phyloP scores from a whole-genome alignment of 345 rosid genomes.

The Eucalyptus regnans region DNA sequence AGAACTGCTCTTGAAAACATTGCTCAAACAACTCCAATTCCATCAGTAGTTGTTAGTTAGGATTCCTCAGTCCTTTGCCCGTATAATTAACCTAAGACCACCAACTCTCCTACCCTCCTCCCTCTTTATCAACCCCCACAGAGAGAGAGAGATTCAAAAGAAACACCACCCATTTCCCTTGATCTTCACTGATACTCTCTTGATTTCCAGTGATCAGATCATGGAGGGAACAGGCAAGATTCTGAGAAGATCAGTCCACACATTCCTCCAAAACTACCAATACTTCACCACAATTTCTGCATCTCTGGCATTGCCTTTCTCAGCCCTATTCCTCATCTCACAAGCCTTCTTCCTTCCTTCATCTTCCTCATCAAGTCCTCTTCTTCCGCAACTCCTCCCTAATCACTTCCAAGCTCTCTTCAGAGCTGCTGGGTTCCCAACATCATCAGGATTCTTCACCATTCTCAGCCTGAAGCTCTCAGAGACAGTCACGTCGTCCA shows the following conservation, averaged over 20 bases:
- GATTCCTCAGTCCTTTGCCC: not conserved
- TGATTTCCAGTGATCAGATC: not conserved
- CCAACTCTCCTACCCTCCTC: not conserved
- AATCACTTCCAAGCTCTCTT: slow-evolving; percentile 16
- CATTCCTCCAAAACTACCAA: slow-evolving; percentile 50
- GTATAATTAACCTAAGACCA: not conserved
- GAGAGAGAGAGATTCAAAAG: not conserved
- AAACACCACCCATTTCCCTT: not conserved
- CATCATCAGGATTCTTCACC: slow-evolving; percentile 35
- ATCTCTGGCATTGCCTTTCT: slow-evolving; percentile 38
- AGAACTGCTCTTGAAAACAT: not conserved
- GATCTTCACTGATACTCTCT: not conserved
- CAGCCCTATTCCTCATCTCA: slow-evolving; percentile 50
- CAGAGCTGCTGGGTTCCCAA: slow-evolving; percentile 60
- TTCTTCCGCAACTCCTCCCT: slow-evolving; percentile 8
- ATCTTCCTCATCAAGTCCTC: not conserved
- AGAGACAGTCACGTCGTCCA: slow-evolving; percentile 49
- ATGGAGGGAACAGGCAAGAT: slow-evolving; percentile 1
- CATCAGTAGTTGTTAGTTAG: not conserved
- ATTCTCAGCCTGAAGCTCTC: slow-evolving; percentile 56
- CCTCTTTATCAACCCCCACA: not conserved
- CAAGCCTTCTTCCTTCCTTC: slow-evolving; percentile 17
- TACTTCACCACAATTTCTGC: slow-evolving; percentile 48
- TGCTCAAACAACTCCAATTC: not conserved
- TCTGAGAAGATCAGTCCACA: slow-evolving; percentile 55